Conservation (phyloP, 176 grass and related monocot species). For the Triticum dicoccoides region DNA sequence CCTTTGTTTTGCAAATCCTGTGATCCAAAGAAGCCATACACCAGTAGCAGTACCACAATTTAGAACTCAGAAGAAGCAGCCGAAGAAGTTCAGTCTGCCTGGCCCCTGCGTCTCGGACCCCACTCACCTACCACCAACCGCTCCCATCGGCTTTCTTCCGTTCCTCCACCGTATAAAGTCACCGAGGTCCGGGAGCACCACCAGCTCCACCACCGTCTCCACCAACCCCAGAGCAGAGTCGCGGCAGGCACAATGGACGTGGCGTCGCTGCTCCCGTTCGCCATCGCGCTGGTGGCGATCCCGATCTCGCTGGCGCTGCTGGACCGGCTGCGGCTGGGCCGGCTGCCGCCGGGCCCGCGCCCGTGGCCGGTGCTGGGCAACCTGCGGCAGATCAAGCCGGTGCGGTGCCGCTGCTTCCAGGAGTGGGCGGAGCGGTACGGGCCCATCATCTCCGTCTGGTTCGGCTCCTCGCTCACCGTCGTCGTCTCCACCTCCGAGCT, state of each 20-base stretch:
- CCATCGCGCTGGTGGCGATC: conserved; percentile 31
- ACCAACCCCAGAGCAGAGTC: not conserved
- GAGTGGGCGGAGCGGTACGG: conserved; percentile 73
- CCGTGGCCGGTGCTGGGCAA: conserved; percentile 74
- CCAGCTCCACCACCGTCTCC: conserved; percentile 9
- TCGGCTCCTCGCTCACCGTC: conserved; percentile 71
- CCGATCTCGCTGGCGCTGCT: conserved; percentile 42
- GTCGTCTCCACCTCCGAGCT: conserved; percentile 71
- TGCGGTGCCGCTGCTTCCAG: conserved; percentile 70
- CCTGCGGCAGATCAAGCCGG: conserved; percentile 69
- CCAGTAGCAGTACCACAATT: not conserved
- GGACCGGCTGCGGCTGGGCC: conserved; percentile 33
- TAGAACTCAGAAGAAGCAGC: not conserved
- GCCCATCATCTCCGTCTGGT: conserved; percentile 71
- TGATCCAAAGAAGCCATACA: no score
- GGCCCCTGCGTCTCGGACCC: not conserved
- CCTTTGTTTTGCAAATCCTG: no score
- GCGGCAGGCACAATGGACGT: conserved; percentile 32
- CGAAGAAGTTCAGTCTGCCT: not conserved
- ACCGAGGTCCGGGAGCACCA: not conserved
- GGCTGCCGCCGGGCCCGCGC: conserved; percentile 64
- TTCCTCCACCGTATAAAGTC: conserved; percentile 34
- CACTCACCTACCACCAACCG: conserved; percentile 46
- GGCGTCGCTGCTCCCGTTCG: conserved; percentile 35
- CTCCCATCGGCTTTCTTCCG: not conserved